Conservation (phyloP, 2,329 filamentous ascomycete genomes). For the Cladophialophora carrionii region DNA sequence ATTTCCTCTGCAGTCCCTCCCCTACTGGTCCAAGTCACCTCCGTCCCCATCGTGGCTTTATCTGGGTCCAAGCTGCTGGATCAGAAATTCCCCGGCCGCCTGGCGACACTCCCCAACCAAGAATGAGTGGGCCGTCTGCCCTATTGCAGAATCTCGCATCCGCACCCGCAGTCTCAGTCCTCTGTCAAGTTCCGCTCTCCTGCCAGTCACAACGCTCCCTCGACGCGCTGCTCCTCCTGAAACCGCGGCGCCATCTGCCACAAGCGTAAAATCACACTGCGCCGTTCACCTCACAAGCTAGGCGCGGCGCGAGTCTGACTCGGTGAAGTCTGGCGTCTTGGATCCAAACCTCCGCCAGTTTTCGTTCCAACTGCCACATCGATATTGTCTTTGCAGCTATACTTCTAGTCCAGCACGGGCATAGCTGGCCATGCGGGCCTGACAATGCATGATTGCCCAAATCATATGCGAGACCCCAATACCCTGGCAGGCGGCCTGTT, state of each 20-base stretch:
- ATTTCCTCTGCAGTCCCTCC: background rate
- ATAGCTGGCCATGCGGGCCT: conserved; percentile 22
- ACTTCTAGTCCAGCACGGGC: conserved; percentile 13
- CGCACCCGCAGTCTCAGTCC: background rate
- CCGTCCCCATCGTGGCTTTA: conserved; percentile 6
- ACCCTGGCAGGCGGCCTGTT: conserved; percentile 11
- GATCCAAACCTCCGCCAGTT: background rate
- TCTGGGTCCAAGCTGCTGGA: conserved; percentile 28
- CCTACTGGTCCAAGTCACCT: conserved; percentile 8
- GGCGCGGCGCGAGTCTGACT: conserved; percentile 34
- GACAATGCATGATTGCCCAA: conserved; percentile 21
- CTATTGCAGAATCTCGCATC: conserved; percentile 18
- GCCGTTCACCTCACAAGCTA: conserved; percentile 24
- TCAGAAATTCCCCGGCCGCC: conserved; percentile 32
- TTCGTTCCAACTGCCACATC: conserved; percentile 4
- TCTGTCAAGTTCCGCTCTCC: conserved; percentile 16
- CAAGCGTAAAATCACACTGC: conserved; percentile 31
- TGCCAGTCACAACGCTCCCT: conserved; percentile 27
- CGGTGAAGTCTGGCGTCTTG: background rate
- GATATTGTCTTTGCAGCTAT: conserved; percentile 8
- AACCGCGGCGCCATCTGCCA: conserved; percentile 28
- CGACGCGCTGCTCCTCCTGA: conserved; percentile 34
- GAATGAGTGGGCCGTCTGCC: conserved; percentile 8
- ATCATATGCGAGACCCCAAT: conserved; percentile 18
- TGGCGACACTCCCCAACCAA: conserved; percentile 13